Percentiles rank a stretch among this genome's conserved stretches.
Conservation (phyloP, 1,284 basidiomycete genomes). For the Puccinia coronata region DNA sequence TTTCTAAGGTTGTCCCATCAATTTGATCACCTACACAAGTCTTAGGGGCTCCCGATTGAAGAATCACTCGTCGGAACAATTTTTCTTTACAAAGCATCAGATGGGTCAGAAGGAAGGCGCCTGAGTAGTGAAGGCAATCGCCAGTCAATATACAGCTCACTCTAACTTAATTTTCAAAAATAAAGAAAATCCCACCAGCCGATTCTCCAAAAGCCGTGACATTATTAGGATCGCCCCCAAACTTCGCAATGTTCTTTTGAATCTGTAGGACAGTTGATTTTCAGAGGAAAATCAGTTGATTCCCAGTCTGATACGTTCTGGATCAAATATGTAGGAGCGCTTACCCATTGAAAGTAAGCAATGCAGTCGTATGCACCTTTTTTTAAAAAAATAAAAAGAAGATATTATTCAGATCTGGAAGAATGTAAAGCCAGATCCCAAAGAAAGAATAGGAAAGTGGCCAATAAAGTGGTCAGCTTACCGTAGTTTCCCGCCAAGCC, state of each 20-base stretch:
- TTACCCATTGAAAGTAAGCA: slow-evolving; percentile 35
- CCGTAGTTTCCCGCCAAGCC: slow-evolving; percentile 47
- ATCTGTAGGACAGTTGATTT: slow-evolving; percentile 5
- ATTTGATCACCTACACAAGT: slow-evolving; percentile 22
- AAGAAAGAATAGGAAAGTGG: not conserved
- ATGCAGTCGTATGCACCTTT: slow-evolving; percentile 47
- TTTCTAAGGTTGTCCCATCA: not conserved
- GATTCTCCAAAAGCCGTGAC: slow-evolving; percentile 45
- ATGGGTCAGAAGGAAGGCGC: slow-evolving; percentile 15
- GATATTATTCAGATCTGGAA: not conserved
- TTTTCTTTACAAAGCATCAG: slow-evolving; percentile 32
- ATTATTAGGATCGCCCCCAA: slow-evolving; percentile 46
- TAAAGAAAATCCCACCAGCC: not conserved
- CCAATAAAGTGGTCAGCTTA: not conserved
- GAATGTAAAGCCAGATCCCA: not conserved
- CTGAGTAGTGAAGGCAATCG: not conserved
- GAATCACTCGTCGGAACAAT: slow-evolving; percentile 35
- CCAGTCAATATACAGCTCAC: not conserved
- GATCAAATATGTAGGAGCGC: not conserved
- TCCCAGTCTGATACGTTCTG: not conserved
- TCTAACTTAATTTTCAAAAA: not conserved
- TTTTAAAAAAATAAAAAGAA: not conserved
- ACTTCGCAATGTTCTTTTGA: slow-evolving; percentile 36
- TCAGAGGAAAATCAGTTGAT: not conserved
- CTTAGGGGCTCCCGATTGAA: slow-evolving; percentile 34